These are phyloP conservation scores for Ceratocystis albifundus DNA, from an alignment of 2,329 filamentous ascomycete genomes.

Conservation along the genomic window DNA sequence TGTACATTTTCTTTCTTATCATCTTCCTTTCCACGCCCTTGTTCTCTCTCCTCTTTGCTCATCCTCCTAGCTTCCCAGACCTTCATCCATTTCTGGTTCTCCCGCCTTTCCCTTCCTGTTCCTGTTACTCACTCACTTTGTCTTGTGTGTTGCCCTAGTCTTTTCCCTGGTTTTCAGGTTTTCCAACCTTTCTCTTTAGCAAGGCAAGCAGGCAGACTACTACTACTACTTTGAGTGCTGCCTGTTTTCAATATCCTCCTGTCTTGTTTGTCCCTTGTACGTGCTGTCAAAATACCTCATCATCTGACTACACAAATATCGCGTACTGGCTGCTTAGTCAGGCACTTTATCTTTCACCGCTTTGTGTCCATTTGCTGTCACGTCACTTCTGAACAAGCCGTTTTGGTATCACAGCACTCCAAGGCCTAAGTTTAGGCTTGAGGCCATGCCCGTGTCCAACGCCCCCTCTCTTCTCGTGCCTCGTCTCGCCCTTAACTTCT, in stretches of 20 bases:
- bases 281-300: not conserved
- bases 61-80: not conserved
- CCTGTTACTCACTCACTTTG: not conserved
- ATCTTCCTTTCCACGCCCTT: not conserved
- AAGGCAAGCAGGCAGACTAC: too few relatives aligned
- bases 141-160: not conserved
- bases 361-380: conserved; percentile 2
- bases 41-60: not conserved
- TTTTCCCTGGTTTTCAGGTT: too few relatives aligned
- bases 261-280: too few relatives aligned
- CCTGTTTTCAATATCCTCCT: not conserved
- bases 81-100: not conserved
- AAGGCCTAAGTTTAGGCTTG: not conserved
- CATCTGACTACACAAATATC: too few relatives aligned
- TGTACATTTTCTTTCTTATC: not conserved
- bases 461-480: not conserved
- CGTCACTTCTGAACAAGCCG: conserved; percentile 10
- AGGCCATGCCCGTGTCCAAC: not conserved
- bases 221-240: not conserved
- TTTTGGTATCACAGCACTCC: not conserved
- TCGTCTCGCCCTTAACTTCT: too few relatives aligned
- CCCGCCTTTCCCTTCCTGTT: not conserved
- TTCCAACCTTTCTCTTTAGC: not conserved
- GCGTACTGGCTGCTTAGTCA: not conserved
- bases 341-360: not conserved